phyloP scores from a whole-genome alignment of 2,329 filamentous ascomycete genomes.

The Penicillium carneum region DNA sequence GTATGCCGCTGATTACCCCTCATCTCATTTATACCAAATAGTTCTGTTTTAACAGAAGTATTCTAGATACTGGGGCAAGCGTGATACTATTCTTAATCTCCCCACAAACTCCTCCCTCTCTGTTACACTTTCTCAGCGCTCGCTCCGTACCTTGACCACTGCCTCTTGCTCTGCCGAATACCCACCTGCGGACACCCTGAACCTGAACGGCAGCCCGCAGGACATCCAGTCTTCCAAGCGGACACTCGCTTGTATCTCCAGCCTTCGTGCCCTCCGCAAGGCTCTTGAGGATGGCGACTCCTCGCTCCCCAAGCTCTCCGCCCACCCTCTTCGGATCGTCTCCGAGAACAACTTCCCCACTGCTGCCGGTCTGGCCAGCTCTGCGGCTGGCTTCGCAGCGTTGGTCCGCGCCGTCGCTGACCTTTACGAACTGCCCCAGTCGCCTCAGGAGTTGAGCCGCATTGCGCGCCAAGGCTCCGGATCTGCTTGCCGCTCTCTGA shows the following conservation, averaged over 20 bases:
- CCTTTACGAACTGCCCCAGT: conserved; percentile 83
- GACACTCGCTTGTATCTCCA: conserved; percentile 92
- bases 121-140: conserved; percentile 91
- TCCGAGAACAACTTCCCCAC: conserved; percentile 99
- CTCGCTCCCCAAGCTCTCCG: conserved; percentile 80
- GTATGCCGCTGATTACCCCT: conserved; percentile 57
- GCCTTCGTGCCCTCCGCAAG: conserved; percentile 78
- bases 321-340: conserved; percentile 80
- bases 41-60: conserved; percentile 20
- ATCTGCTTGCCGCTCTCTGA: conserved; percentile 89
- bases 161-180: conserved; percentile 84
- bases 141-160: conserved; percentile 93
- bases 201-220: conserved; percentile 82
- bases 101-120: conserved; percentile 98
- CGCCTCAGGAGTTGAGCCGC: conserved; percentile 80
- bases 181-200: conserved; percentile 71
- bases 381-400: conserved; percentile 71
- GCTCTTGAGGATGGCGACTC: conserved; percentile 75
- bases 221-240: conserved; percentile 81
- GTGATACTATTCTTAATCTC: conserved; percentile 89
- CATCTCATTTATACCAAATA: conserved; percentile 23
- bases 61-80: conserved; percentile 89
- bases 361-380: conserved; percentile 79
- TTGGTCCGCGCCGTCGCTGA: conserved; percentile 83
- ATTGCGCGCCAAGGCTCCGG: conserved; percentile 94